Base-by-base conservation (phyloP, 169 alveolate species). In the Pseudocohnilembus persalinus region DNA sequence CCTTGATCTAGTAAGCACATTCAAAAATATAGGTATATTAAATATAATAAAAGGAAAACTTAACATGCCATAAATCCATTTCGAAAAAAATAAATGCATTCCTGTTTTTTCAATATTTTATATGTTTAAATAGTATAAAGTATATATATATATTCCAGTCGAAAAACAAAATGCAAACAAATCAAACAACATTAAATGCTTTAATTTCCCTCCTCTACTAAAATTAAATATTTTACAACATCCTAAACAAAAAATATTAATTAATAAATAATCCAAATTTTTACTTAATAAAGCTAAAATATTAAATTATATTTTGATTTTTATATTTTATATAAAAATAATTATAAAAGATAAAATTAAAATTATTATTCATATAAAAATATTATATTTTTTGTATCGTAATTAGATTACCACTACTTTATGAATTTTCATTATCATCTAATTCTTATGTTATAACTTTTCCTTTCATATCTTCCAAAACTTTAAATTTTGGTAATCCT, bases 41-140 rank as follows among this genome's bases (percentile, higher is more conserved):
- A 85, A 85, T 34, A 85, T 32, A 0, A 85, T 63, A 63, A 79
- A 79, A 79, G 89, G 89, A 63, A 85, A 85, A 85, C 89, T 85
- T 25, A 85, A 79, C 64, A 77, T 72, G 26, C 82, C 85, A 79
- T 85, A 85, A 27, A 85, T 74, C 74, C 85, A 76, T 78, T 74
- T 77, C 28, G 74, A 33, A 35, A 85, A 85, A n/a, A 32, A 78
- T 29, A 85, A n/a, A 29, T 79, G 84, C 31, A 35, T 75, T 64
- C 64, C 64, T n/a, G 84, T 35, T 1, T 79, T 73, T 33, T 49
- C 76, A 29, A 79, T 34, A 0, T 27, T 29, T 15, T 63, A 27
- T 16, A 29, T 64, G 30, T 79, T 75, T 15, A 79, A 29, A 4
- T 32, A 29, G 76, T 29, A 79, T 0, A 35, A 33, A n/a, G n/a